Conservation (phyloP, 495 filamentous ascomycete genomes). For the Penicillium turbatum region DNA sequence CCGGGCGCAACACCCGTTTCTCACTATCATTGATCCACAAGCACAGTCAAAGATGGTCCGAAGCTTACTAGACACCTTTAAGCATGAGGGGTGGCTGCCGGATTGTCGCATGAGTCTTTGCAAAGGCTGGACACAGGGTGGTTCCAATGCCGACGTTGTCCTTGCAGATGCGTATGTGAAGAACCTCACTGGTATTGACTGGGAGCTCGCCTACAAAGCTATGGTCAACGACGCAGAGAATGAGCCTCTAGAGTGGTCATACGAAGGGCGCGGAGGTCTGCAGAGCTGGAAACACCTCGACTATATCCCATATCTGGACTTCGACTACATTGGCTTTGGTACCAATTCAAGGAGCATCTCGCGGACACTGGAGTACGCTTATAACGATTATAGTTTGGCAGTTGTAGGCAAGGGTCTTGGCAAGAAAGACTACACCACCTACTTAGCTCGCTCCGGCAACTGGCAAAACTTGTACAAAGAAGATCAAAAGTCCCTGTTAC, state of each 20-base stretch:
- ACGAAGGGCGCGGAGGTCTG: constrained; percentile 65
- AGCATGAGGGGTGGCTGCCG: constrained; percentile 64
- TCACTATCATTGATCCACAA: constrained; percentile 64
- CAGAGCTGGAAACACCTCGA: constrained; percentile 63
- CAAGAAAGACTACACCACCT: constrained; percentile 54
- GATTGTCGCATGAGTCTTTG: constrained; percentile 65
- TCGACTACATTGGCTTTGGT: constrained; percentile 64
- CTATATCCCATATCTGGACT: constrained; percentile 68
- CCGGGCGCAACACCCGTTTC: constrained; percentile 62
- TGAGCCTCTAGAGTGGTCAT: constrained; percentile 69
- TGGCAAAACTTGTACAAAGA: constrained; percentile 67
- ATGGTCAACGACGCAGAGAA: constrained; percentile 72
- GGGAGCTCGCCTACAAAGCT: constrained; percentile 64
- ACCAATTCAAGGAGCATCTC: constrained; percentile 68
- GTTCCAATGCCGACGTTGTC: constrained; percentile 72
- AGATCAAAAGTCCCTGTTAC: constrained; percentile 53
- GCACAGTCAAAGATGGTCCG: constrained; percentile 62
- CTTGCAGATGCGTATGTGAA: constrained; percentile 68
- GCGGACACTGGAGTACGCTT: constrained; percentile 70
- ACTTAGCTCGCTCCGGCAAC: constrained; percentile 55
- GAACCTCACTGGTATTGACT: constrained; percentile 60
- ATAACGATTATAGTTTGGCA: constrained; percentile 69
- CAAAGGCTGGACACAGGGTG: constrained; percentile 72
- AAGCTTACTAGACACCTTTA: constrained; percentile 67
- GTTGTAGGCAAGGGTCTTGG: constrained; percentile 55